Evolutionary conservation across 176 grass and related monocot species (phyloP).

Genomic region (Metroxylon sagu): DNA sequence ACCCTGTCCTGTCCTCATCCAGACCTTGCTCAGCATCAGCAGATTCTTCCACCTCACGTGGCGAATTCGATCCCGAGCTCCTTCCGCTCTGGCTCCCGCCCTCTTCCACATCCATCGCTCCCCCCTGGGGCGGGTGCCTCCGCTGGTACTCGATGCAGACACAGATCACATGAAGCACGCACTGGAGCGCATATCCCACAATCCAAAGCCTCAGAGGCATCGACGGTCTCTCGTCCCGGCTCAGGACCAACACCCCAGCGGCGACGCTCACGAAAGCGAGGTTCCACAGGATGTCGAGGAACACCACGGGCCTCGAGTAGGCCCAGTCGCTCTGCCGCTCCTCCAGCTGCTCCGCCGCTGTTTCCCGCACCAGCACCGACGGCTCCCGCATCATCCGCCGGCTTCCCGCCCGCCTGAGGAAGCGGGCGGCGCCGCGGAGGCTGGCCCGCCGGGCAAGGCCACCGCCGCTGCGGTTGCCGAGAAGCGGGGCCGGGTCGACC

Average conservation of each 20-base stretch:
- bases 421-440: constrained; percentile 3
- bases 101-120: not conserved
- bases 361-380: constrained; percentile 13
- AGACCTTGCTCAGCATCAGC: constrained; percentile 4
- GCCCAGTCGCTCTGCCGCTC: constrained; percentile 27
- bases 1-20: constrained; percentile 17
- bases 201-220: constrained; percentile 36
- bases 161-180: constrained; percentile 33
- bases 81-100: not conserved
- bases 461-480: not conserved
- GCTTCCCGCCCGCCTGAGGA: constrained; percentile 8
- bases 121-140: constrained; percentile 7
- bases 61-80: not conserved
- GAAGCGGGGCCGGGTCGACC: too few species aligned
- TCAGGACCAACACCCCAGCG: constrained; percentile 16
- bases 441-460: not conserved
- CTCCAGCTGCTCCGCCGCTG: constrained; percentile 24
- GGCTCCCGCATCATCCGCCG: constrained; percentile 5
- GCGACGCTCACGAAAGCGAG: constrained; percentile 18
- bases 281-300: constrained; percentile 46
- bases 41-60: constrained; percentile 7
- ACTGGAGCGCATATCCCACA: constrained; percentile 31
- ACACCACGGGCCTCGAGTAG: constrained; percentile 23
- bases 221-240: constrained; percentile 26
- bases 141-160: constrained; percentile 21